Evolutionary conservation across 768 basidiomycete genomes (phyloP), one percentile per base, ranked within the genome.

Genomic region (Tephrocybe sp.): DNA sequence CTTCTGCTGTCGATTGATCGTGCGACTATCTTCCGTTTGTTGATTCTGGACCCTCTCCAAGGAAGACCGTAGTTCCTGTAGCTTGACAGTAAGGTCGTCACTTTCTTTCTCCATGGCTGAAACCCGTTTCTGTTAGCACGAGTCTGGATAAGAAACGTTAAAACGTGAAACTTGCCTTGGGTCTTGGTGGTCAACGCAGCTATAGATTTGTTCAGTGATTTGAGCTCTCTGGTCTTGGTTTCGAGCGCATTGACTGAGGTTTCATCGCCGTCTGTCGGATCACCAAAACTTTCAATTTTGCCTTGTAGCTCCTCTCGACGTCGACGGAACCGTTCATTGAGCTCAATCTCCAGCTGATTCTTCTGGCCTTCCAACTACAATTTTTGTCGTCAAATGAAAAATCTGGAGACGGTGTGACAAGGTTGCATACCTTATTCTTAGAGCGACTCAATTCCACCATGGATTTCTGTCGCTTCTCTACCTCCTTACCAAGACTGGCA

Each of bases 1-100:
- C 77, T 98, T 98, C 65, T 97, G 94, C 56, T 94, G 86, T 50
- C 84, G 82, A n/a, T 88, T 83, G 51, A 97, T 90, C 31, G 79
- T 84, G 8, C 92, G 85, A 41, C 80, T 83, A 57, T 97, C 93
- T 61, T 98, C 94, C 0, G 79, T 64, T 61, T 97, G 95, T 56
- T 92, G 84, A 7, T 77, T 78, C 58, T 95, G 90, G 2, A 86
- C 68, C 52, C 78, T 77, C 61, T 98, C 94, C 18, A 97, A 66
- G 1, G 76, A 72, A 12, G 69, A 61, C 6, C 79, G 79, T 12
- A 85, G 69, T 53, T 89, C 81, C 56, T 92, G 90, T 10, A 93
- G 70, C 49, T 82, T 79, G 39, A 68, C 61, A 3, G 74, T 76
- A 1, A 82, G 67, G 48, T 76, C 78, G 39, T 91, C 88, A n/a